Evolutionary conservation across 768 basidiomycete genomes (phyloP).

Genomic region (Amanita thiersii): DNA sequence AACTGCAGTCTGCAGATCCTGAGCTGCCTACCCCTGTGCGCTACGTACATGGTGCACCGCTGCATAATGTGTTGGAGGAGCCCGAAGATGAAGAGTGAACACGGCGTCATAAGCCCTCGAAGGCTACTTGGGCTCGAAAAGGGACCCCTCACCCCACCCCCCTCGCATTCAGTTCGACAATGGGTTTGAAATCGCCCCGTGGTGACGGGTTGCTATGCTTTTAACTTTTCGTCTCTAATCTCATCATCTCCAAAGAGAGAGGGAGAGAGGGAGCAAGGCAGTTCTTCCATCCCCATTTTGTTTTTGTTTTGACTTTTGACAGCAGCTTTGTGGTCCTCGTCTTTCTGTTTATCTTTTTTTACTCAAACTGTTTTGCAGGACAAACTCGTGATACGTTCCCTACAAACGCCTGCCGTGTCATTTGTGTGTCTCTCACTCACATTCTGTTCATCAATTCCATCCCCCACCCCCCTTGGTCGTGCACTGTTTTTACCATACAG

Average conservation of each 20-base stretch:
- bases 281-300: background rate
- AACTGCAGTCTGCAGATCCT: conserved; percentile 36
- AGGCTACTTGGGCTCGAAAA: no score
- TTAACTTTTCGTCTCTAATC: background rate
- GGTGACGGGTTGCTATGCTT: background rate
- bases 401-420: background rate
- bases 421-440: background rate
- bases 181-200: background rate
- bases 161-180: background rate
- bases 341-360: background rate
- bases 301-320: background rate
- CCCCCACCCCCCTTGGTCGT: no score
- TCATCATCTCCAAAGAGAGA: background rate
- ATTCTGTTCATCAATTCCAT: no score
- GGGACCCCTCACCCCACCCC: background rate
- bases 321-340: background rate
- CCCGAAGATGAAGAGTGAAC: conserved; percentile 50
- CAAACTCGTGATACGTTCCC: background rate
- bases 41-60: conserved; percentile 78
- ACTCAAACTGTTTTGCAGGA: background rate
- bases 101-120: no score
- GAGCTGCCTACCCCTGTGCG: conserved; percentile 60
- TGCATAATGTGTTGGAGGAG: conserved; percentile 82
- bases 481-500: no score
- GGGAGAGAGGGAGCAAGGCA: background rate